Evolutionary conservation across 1,139 yeast genomes (phyloP), one percentile per base, ranked within the genome.

Genomic region (Kodamaea suecica): DNA sequence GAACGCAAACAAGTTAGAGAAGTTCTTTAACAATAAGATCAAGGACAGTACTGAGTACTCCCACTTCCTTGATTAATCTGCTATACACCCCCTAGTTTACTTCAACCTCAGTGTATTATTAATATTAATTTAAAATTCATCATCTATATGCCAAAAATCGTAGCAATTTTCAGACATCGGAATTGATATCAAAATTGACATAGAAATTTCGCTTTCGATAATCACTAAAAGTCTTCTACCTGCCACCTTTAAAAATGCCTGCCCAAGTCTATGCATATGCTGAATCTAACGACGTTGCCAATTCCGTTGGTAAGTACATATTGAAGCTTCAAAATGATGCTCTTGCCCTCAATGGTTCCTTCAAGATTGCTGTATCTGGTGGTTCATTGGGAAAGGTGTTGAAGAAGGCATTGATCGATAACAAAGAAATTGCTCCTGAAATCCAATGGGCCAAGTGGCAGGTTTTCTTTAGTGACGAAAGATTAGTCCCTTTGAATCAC

Each of bases 401-500:
- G 54, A 77, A 80, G 45, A 67, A 69, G 36, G 92, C 90, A 2
- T 70, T 90, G 43, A 70, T 86, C 38, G 79, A 77, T 42, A 73
- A 84, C 51, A 36, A 58, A 20, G 65, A 59, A n/a, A 55, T 72
- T 30, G 64, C 69, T 6, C 41, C 62, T 1, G 61, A 70, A 37
- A 73, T 80, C 24, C 46, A 78, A 49, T 82, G 88, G 88, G 61
- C 62, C 37, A 70, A 78, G 49, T 92, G 98, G 98, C 96, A 92
- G 55, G 78, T 92, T 39, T 92, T 86, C 61, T 90, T 92, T 66
- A 96, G 97, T 14, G 98, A 92, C 61, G 98, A 92, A 66, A 78
- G 98, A 59, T 69, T 92, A 44, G 98, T 92, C 31, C 95, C 96
- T 32, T 85, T 88, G 51, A 82, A 76, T 37, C 80, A 85, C 30